Evolutionary conservation across 345 rosid genomes (phyloP), one percentile per base, ranked within the genome.

Genomic region (Linum trigynum): DNA sequence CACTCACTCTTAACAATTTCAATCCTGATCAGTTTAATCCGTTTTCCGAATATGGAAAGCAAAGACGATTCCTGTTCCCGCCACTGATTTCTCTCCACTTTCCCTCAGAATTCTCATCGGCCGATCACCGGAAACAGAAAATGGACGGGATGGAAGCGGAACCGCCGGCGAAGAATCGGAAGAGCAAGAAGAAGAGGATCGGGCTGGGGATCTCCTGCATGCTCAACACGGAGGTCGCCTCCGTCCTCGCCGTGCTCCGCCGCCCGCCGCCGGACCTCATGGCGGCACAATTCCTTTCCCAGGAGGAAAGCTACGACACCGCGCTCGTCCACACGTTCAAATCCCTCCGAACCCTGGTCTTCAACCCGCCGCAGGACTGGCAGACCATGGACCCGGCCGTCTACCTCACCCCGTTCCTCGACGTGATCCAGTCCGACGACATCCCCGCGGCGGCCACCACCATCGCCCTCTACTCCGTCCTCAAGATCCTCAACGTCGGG

Each of bases 361-460:
- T 92, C 83, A 92, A 85, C 71, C 98, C 98, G 14, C 97, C 84
- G 37, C 96, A 92, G 45, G 88, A 87, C 43, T 92, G 97, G 97
- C 81, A 84, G 0, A 72, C 79, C 51, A 76, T 86, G 2, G 96
- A 90, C 76, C 98, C 98, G 8, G 81, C 87, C 23, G 75, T 88
- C 62, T 92, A 92, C 40, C 78, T 92, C 6, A 76, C 89, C 16
- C 94, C 97, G 0, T 92, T 92, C 59, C 86, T 92, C 9, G 97
- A 92, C 43, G 95, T 86, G 4, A 71, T 85, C 15, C 97, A 88
- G 51, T 84, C 91, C 67, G 95, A 88, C 45, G 89, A 83, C 59
- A 78, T 90, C 16, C 96, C 97, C 0, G 92, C 96, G 2, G 65
- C 82, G 0, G 98, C 97, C 59, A 92, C 97, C 1, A 84, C 79